Conservation (phyloP, 352 stramenopile genomes). For the Globisporangium orthogonon region DNA sequence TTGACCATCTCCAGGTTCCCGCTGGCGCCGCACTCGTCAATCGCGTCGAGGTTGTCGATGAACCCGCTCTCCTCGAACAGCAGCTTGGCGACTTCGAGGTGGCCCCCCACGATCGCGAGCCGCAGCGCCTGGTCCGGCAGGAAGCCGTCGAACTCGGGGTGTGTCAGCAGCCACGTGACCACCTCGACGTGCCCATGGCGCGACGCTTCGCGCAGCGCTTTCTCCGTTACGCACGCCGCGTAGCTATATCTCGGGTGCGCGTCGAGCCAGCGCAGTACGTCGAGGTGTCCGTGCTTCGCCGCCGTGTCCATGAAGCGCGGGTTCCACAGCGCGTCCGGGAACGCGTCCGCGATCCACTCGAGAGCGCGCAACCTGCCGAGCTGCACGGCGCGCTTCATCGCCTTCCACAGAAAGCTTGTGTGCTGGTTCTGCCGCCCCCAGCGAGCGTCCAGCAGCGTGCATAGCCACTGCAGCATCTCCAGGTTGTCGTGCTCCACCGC, state of each 20-base stretch:
- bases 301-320: conserved; percentile 10
- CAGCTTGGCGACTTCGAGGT: conserved; percentile 11
- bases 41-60: conserved; percentile 11
- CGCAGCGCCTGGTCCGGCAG: conserved; percentile 9
- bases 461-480: conserved; percentile 14
- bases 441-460: background rate
- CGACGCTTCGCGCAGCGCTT: conserved; percentile 9
- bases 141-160: conserved; percentile 6
- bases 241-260: conserved; percentile 3
- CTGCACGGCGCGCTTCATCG: conserved; percentile 9
- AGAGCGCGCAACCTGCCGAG: conserved; percentile 7
- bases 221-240: conserved; percentile 6
- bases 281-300: conserved; percentile 9
- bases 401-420: conserved; percentile 12
- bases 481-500: conserved; percentile 10
- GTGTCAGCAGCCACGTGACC: conserved; percentile 6
- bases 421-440: background rate
- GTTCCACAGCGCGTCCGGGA: conserved; percentile 5
- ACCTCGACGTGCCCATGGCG: conserved; percentile 5
- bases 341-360: conserved; percentile 7
- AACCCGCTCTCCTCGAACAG: conserved; percentile 9
- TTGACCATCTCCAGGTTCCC: conserved; percentile 10
- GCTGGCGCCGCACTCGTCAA: conserved; percentile 9
- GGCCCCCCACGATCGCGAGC: conserved; percentile 10
- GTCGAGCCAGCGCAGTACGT: conserved; percentile 8